Evolutionary conservation across 1,284 basidiomycete species (phyloP).

Genomic region (Cutaneotrichosporon mucoides): DNA sequence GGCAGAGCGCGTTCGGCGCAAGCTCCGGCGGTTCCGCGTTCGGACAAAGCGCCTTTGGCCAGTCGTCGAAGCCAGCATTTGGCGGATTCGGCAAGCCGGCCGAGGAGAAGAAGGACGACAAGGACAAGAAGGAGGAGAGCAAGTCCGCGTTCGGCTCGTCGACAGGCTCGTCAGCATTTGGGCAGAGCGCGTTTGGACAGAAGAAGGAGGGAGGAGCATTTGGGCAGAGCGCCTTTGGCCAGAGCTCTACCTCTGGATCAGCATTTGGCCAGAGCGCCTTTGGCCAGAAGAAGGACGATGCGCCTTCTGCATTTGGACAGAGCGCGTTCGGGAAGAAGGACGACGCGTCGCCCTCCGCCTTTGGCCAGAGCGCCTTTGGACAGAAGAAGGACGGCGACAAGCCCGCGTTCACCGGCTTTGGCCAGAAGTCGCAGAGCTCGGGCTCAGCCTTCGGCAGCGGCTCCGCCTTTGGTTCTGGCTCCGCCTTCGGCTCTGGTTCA

Average conservation of each 20-base stretch:
- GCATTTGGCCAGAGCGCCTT: conserved; percentile 18
- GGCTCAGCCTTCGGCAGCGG: conserved; percentile 9
- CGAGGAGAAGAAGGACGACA: background rate
- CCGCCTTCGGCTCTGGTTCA: background rate
- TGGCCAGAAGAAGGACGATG: conserved; percentile 1
- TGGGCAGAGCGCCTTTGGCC: conserved; percentile 17
- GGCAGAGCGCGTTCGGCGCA: conserved; percentile 13
- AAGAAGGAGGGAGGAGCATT: background rate
- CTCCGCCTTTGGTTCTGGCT: conserved; percentile 9
- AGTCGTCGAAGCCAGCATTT: conserved; percentile 4
- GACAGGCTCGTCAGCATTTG: conserved; percentile 10
- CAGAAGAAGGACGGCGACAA: background rate
- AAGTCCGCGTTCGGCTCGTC: background rate
- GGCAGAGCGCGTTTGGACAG: conserved; percentile 10
- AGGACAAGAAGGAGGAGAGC: background rate
- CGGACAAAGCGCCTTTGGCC: conserved; percentile 13
- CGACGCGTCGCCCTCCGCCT: conserved; percentile 5
- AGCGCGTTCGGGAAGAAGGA: conserved; percentile 10
- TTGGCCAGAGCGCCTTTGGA: conserved; percentile 14
- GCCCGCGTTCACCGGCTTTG: conserved; percentile 3
- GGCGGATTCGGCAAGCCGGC: background rate
- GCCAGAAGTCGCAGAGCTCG: background rate
- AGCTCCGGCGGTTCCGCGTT: conserved; percentile 5
- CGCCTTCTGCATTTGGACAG: background rate
- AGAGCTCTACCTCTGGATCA: background rate